These are phyloP conservation scores for Leucosporidium creatinivorum DNA, from an alignment of 768 basidiomycete species.

Conservation along the genomic window DNA sequence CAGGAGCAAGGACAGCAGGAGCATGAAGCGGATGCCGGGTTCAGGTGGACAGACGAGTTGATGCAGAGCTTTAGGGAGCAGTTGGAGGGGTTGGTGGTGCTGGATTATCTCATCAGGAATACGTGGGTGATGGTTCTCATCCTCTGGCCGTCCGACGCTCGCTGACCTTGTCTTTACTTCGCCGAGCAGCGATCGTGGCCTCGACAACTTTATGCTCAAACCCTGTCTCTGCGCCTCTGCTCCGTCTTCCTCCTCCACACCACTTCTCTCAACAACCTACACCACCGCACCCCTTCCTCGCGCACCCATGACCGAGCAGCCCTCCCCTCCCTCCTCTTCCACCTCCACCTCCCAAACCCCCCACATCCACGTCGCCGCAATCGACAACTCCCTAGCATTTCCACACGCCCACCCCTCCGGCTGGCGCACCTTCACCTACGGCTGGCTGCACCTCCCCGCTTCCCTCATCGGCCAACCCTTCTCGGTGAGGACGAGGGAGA, in stretches of 20 bases:
- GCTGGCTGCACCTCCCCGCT: constrained; percentile 35
- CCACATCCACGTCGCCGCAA: constrained; percentile 84
- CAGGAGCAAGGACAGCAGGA: constrained; percentile 64
- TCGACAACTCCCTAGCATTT: constrained; percentile 86
- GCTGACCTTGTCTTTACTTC: not conserved
- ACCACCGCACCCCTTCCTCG: not conserved
- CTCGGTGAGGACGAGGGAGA: constrained; percentile 68
- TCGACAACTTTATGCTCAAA: constrained; percentile 36
- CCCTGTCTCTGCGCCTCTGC: constrained; percentile 11
- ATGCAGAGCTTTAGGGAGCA: constrained; percentile 80
- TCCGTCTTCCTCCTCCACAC: not conserved
- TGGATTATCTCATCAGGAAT: constrained; percentile 88
- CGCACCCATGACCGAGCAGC: not conserved
- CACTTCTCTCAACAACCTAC: not conserved
- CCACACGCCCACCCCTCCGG: constrained; percentile 83
- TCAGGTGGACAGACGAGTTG: constrained; percentile 63
- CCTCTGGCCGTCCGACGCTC: constrained; percentile 51
- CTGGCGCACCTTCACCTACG: constrained; percentile 67
- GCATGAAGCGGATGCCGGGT: constrained; percentile 39
- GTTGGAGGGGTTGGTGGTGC: constrained; percentile 81
- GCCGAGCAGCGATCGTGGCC: constrained; percentile 13
- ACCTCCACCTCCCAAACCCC: constrained; percentile 42
- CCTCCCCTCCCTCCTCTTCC: constrained; percentile 12
- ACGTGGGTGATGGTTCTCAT: constrained; percentile 82
- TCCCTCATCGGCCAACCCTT: constrained; percentile 52